Base-by-base conservation (phyloP, 805 yeast genomes). In the Pichia scutulata region DNA sequence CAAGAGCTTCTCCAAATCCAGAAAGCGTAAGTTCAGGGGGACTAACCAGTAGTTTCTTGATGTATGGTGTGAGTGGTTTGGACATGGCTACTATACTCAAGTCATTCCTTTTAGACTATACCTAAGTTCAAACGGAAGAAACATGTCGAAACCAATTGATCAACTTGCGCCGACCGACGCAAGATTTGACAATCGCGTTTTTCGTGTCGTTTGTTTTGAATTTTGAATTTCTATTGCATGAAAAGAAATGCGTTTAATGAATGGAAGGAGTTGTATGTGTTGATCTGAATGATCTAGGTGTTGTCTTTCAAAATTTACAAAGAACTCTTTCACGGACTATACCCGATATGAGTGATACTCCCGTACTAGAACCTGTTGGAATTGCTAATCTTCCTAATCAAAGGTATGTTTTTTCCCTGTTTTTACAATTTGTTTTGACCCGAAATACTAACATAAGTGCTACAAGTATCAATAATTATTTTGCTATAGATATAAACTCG, bases 311-410 rank as follows among this genome's bases (percentile, higher is more conserved):
- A 33, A n/a, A 33, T 13, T 9, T 30, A 30, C 37, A 30, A 16
- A 7, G n/a, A 19, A 21, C 40, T 10, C 12, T 13, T 28, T 28
- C 9, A 4, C 3, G 5, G 4, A 28, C 9, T 3, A 7, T 28
- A 28, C 9, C 2, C 14, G 19, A 13, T 40, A 63, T 63, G 68
- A 54, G 61, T 23, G 66, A 59, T 43, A 55, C 48, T 41, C 57
- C 61, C 24, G 45, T 44, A 22, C 46, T 74, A 39, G 82, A 80
- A 63, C 75, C 82, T 33, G 78, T 84, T 56, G 90, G 90, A 49
- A 78, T 84, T 59, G 74, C 88, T 39, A 82, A 81, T 62, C 72
- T 84, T 56, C 90, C 90, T 49, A 83, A 84, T 59, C 90, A 84
- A 70, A 76, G 86, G 78, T 75, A 71, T 53, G 79, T 69, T 39